These are phyloP conservation scores for Cryptococcus deneoformans DNA, from an alignment of 1,284 basidiomycete species.

Conservation along the genomic window DNA sequence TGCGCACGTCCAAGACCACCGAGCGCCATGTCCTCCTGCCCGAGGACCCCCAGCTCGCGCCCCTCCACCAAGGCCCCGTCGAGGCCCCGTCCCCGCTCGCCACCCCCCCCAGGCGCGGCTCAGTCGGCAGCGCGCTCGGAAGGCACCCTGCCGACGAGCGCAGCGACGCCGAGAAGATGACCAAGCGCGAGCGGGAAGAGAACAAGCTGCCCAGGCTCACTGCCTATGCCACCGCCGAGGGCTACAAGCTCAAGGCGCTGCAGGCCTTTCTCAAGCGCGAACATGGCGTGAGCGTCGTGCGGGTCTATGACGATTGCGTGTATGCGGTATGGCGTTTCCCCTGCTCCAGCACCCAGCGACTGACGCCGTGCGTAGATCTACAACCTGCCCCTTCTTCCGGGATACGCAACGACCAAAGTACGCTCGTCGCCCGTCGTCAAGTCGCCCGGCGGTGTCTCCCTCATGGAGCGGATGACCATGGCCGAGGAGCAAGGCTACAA, in stretches of 20 bases:
- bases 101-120: constrained; percentile 5
- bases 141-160: constrained; percentile 31
- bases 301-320: constrained; percentile 88
- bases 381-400: constrained; percentile 82
- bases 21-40: constrained; percentile 90
- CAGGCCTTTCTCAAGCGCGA: constrained; percentile 82
- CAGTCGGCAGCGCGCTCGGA: background rate
- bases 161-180: constrained; percentile 53
- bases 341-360: constrained; percentile 4
- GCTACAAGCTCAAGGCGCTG: constrained; percentile 74
- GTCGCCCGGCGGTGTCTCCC: constrained; percentile 57
- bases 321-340: constrained; percentile 66
- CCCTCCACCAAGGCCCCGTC: constrained; percentile 54
- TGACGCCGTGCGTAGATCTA: constrained; percentile 62
- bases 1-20: constrained; percentile 81
- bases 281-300: constrained; percentile 77
- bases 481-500: constrained; percentile 89
- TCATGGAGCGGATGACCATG: constrained; percentile 64
- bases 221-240: constrained; percentile 79
- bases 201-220: constrained; percentile 75
- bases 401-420: constrained; percentile 80
- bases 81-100: constrained; percentile 20
- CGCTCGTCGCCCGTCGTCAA: constrained; percentile 72
- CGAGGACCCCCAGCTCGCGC: constrained; percentile 83
- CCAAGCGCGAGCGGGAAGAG: constrained; percentile 67